Percentiles rank a stretch among this genome's conserved stretches.
Evolutionary conservation across 1,284 basidiomycete species (phyloP).

Genomic region (Ceratobasidium sp.): DNA sequence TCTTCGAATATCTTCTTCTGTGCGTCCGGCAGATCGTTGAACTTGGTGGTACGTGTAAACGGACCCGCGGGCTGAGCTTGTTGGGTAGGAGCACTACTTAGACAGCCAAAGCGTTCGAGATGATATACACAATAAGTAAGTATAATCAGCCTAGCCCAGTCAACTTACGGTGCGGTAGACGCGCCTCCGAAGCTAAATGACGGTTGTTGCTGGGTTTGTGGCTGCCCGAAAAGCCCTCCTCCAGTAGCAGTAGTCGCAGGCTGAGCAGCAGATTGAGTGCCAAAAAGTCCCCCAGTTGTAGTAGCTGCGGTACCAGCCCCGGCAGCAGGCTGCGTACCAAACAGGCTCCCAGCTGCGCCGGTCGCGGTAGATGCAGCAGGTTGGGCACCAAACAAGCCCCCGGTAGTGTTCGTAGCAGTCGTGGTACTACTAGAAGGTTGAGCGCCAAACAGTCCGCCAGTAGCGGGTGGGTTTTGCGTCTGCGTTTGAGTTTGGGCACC

Average conservation of each 20-base stretch:
- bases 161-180: constrained; percentile 20
- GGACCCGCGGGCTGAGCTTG: constrained; percentile 51
- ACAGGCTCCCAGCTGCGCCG: constrained; percentile 31
- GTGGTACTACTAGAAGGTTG: constrained; percentile 9
- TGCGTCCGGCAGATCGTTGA: constrained; percentile 84
- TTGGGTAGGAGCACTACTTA: constrained; percentile 3
- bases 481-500: constrained; percentile 38
- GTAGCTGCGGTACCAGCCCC: constrained; percentile 3
- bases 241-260: not conserved
- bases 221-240: constrained; percentile 44
- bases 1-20: constrained; percentile 74
- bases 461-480: constrained; percentile 32
- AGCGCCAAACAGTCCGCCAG: constrained; percentile 45
- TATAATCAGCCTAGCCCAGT: not conserved
- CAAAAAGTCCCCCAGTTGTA: constrained; percentile 40
- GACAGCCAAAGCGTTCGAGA: not conserved
- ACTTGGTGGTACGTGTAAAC: constrained; percentile 82
- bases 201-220: constrained; percentile 26
- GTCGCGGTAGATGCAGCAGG: constrained; percentile 26
- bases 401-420: constrained; percentile 11
- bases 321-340: constrained; percentile 27
- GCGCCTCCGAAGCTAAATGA: constrained; percentile 39
- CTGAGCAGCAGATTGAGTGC: constrained; percentile 25
- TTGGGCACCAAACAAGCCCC: constrained; percentile 28
- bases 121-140: not conserved